These are phyloP conservation scores for Lunasporangiospora selenospora DNA, from an alignment of 192 early-diverging fungal genomes.

Conservation along the genomic window DNA sequence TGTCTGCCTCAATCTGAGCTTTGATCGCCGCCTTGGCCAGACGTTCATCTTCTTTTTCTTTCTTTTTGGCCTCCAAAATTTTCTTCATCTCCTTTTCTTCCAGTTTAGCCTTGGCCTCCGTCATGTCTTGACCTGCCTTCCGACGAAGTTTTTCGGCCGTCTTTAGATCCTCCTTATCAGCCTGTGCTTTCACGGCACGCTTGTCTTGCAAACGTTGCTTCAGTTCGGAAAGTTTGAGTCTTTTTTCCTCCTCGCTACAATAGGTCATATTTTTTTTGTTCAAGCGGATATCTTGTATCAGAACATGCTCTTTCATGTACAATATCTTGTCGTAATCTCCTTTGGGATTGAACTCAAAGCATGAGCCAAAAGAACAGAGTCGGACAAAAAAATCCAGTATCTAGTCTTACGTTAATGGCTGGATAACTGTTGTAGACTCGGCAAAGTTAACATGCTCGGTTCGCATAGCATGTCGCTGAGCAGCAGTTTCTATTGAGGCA, in stretches of 20 bases:
- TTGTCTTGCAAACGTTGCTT: slow-evolving; percentile 67
- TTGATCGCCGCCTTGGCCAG: slow-evolving; percentile 78
- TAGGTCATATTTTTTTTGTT: no score
- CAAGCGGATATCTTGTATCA: no score
- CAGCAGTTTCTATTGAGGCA: slow-evolving; percentile 59
- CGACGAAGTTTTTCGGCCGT: slow-evolving; percentile 75
- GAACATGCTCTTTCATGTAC: no score
- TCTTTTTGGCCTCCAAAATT: slow-evolving; percentile 67
- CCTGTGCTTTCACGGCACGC: slow-evolving; percentile 63
- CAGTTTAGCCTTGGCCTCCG: slow-evolving; percentile 68
- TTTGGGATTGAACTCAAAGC: no score
- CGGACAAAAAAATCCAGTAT: no score
- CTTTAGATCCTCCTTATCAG: slow-evolving; percentile 73
- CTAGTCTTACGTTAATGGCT: slow-evolving; percentile 69
- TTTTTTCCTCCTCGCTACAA: slow-evolving; percentile 73
- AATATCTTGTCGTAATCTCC: no score
- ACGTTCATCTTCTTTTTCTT: slow-evolving; percentile 82
- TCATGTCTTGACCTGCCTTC: slow-evolving; percentile 76
- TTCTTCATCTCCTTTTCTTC: slow-evolving; percentile 81
- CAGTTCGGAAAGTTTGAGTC: slow-evolving; percentile 72
- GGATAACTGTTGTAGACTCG: slow-evolving; percentile 77
- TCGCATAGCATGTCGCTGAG: slow-evolving; percentile 78
- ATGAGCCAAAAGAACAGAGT: no score
- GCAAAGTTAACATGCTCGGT: slow-evolving; percentile 78
- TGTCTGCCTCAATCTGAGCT: slow-evolving; percentile 83